Evolutionary conservation across 306 rosid genomes (phyloP).

Genomic region (Dalbergia cochinchinensis): DNA sequence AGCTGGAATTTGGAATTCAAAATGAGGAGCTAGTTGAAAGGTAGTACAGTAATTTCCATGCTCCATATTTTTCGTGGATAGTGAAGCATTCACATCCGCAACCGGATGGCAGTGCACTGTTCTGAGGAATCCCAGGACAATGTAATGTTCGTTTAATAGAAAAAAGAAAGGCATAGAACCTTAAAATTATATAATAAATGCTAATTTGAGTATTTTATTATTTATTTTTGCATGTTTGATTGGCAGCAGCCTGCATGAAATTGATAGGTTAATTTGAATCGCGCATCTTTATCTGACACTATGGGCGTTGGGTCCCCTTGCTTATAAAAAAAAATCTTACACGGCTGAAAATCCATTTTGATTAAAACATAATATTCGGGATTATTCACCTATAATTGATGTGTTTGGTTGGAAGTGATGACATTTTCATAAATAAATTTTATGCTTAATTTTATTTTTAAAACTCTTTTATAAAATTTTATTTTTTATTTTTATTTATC

Average conservation of each 20-base stretch:
- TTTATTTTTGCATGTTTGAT: background rate
- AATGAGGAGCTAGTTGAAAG: constrained; percentile 14
- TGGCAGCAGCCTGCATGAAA: constrained; percentile 9
- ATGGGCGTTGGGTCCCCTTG: no score
- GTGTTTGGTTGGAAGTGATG: no score
- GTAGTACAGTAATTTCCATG: constrained; percentile 32
- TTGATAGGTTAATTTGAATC: constrained; percentile 15
- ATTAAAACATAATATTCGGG: background rate
- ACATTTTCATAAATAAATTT: no score
- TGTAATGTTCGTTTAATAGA: background rate
- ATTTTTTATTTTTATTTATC: no score
- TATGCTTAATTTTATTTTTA: no score
- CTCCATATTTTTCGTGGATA: constrained; percentile 43
- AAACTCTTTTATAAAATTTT: no score
- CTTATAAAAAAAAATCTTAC: no score
- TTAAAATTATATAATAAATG: background rate
- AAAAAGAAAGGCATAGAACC: background rate
- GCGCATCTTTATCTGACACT: background rate
- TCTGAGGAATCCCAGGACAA: constrained; percentile 53
- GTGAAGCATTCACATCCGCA: constrained; percentile 48
- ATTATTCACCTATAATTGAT: no score
- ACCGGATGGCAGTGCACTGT: background rate
- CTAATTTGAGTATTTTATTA: background rate
- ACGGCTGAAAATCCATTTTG: background rate
- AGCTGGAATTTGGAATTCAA: constrained; percentile 46